Base-by-base conservation (phyloP, 257 asterid genomes). In the Lavandula angustifolia region DNA sequence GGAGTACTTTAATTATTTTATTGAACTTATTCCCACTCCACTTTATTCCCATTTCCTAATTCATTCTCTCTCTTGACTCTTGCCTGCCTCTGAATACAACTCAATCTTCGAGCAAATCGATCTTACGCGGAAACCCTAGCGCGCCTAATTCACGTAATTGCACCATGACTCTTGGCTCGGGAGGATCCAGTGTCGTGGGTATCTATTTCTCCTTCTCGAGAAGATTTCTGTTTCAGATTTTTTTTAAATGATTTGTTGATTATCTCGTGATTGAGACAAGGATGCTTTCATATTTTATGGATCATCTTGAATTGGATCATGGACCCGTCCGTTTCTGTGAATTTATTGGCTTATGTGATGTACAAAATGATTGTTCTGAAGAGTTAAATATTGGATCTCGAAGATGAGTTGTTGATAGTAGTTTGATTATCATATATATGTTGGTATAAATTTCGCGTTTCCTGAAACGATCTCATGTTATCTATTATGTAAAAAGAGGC, bases 91-190 rank as follows among this genome's bases (percentile, higher is more conserved):
- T 9, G 48, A 50, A 34, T 46, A 50, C 38, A 48, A 47, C 42
- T 61, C 42, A 31, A n/a, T 64, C 69, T 49, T 64, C 76, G 66
- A 80, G 70, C 79, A 42, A 61, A 69, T 73, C 82, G 73, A 75
- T 70, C 72, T 44, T 27, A 3, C 58, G 7, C 65, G 41, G 50
- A 55, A 55, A 41, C 78, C 75, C 31, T 52, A 37, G 51, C 50
- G 2, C 49, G 8, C 79, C 71, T 16, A 48, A 63, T 69, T 17
- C 18, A 46, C 52, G 31, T 18, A 38, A 7, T 38, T 41, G 14
- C 65, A 62, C 76, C 79, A 88, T 86, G 97, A 66, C 77, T 38
- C 77, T 72, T 55, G 77, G 77, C 62, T 72, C 77, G 1, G 73
- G 64, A 58, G 77, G 77, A 72, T 72, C 77, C 57, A 72, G 73